Base-by-base conservation (phyloP, 2,329 filamentous ascomycete genomes). In the Esteya vermicola region DNA sequence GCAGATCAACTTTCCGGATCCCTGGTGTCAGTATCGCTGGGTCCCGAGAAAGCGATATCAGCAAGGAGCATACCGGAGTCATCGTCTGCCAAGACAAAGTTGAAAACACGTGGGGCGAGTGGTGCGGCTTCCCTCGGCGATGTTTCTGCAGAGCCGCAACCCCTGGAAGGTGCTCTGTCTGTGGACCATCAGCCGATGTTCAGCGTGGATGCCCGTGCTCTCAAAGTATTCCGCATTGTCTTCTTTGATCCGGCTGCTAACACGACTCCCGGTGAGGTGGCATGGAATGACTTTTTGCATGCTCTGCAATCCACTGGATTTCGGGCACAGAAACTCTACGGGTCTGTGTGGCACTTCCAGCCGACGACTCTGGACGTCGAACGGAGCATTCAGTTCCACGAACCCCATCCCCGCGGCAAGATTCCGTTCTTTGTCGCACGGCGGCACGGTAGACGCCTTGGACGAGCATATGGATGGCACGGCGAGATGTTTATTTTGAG, bases 291-390 rank as follows among this genome's bases (percentile, higher is more conserved):
- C 38, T 69, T 75, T 43, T 48, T 74, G 4, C 62, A 65, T 42
- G 69, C 70, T 0, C 67, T 76, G 64, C 45, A 48, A 0, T 56
- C 57, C 0, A 58, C 60, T 0, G 73, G 71, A 0, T 75, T 78
- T 39, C 43, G 48, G 0, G 61, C 62, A 0, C 56, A 72, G 52
- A 77, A 79, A 53, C 58, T 77, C 0, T 74, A 75, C 43, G 71
- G 72, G 0, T 77, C 69, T 1, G 67, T 67, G 0, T 79, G 75
- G 75, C 67, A 75, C 10, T 78, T 78, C 44, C 59, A 56, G 13
- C 67, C 66, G 4, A 51, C 50, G 5, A 48, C 47, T 4, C 43
- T 63, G 19, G 59, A 65, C 39, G 57, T 64, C 0, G 56, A 63
- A 30, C 53, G 64, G 4, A 63, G 61, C 20, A 78, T 78, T 25